Evolutionary conservation across 495 filamentous ascomycete species (phyloP).

Genomic region (Aspergillus panamensis): DNA sequence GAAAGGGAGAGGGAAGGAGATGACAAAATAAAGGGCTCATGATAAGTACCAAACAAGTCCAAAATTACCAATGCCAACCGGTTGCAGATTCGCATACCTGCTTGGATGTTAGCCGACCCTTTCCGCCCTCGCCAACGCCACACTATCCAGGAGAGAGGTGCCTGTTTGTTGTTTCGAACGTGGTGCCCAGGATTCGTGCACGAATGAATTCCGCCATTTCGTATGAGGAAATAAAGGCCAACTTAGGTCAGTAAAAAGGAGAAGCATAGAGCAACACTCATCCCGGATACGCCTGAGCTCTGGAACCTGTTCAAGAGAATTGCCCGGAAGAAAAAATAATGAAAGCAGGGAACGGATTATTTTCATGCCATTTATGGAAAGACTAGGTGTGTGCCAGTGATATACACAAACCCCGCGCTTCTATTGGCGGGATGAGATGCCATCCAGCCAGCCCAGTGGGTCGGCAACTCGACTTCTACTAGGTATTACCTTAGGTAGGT

Average conservation of each 20-base stretch:
- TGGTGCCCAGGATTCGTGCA: constrained; percentile 97
- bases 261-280: neutral
- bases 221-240: neutral
- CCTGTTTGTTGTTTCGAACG: constrained; percentile 98
- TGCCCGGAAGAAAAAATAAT: neutral
- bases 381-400: neutral
- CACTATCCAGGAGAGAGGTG: neutral
- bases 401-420: neutral
- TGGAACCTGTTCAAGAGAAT: neutral
- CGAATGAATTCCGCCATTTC: constrained; percentile 75
- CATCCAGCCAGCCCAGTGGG: constrained; percentile 15
- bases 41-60: constrained; percentile 83
- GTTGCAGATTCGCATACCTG: constrained; percentile 95
- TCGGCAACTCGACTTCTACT: neutral
- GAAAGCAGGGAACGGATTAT: neutral
- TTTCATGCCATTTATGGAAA: neutral
- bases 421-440: constrained; percentile 24
- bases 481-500: no score
- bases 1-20: no score
- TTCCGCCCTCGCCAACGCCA: neutral
- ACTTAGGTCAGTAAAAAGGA: neutral
- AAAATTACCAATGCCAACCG: constrained; percentile 97
- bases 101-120: constrained; percentile 2
- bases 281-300: neutral
- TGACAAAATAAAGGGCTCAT: neutral